Base-by-base conservation (phyloP, 2,329 filamentous ascomycete genomes). In the Colletotrichum lindemuthianum region DNA sequence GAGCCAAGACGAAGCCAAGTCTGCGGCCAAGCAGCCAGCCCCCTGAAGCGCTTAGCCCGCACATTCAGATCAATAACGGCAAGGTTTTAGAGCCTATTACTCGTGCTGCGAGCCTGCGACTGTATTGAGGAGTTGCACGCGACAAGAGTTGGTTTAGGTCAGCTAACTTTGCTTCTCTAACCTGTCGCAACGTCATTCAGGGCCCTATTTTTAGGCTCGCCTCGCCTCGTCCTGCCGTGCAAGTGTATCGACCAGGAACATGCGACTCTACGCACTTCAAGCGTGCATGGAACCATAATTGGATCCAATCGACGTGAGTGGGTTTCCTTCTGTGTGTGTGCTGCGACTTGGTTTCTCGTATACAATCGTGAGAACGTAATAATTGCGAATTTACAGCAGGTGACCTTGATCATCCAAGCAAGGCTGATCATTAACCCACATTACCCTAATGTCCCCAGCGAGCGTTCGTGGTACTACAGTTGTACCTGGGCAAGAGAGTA, bases 101-200 rank as follows among this genome's bases (percentile, higher is more conserved):
- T 55, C 58, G 51, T 51, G 45, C 40, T 60, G 57, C 39, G 61
- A 60, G 24, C 47, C 40, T 60, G 57, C 39, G 61, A 60, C 34
- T 51, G 59, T 33, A 12, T 15, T 50, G 57, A 37, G 50, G 49
- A 58, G 57, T 44, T 64, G 49, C 60, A 53, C 56, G 49, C 49
- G 60, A 40, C 39, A 55, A 16, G 41, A 49, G 8, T 33, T 60
- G 57, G 50, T 55, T 32, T 34, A 52, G 47, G 57, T 65, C 61
- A 57, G 61, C 58, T 65, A 65, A 65, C 44, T 61, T 65, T 65
- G 57, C 61, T 65, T 65, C 58, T 61, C 61, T 56, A 37, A 65
- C 61, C 47, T 33, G 57, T 56, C 57, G 36, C 50, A 65, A 56
- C 61, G 58, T 61, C 58, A 65, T 65, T 56, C 24, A 8, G 50